Evolutionary conservation across 768 basidiomycete genomes (phyloP).

Genomic region (Termitomyces sp.): DNA sequence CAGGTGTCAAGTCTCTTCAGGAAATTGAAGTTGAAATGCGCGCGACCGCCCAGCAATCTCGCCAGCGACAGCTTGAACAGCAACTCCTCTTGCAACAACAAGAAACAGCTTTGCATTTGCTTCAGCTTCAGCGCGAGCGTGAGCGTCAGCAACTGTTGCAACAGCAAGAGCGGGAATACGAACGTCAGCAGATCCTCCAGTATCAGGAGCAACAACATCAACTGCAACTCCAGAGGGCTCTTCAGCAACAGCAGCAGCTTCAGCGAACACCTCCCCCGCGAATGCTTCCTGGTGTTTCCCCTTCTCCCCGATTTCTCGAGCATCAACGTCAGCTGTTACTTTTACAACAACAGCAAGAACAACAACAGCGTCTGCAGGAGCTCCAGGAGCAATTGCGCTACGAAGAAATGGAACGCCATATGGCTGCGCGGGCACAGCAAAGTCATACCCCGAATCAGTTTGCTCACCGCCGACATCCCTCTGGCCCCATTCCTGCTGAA

Average conservation of each 20-base stretch:
- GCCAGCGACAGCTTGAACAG: slow-evolving; percentile 20
- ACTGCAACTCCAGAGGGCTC: slow-evolving; percentile 39
- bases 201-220: slow-evolving; percentile 50
- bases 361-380: slow-evolving; percentile 55
- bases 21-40: slow-evolving; percentile 86
- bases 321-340: slow-evolving; percentile 68
- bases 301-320: slow-evolving; percentile 78
- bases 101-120: slow-evolving; percentile 27
- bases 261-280: slow-evolving; percentile 67
- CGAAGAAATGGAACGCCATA: slow-evolving; percentile 65
- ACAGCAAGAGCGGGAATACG: slow-evolving; percentile 24
- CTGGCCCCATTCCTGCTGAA: slow-evolving; percentile 45
- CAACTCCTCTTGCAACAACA: slow-evolving; percentile 43
- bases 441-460: slow-evolving; percentile 25
- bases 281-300: slow-evolving; percentile 62
- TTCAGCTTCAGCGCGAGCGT: slow-evolving; percentile 31
- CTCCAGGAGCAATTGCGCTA: slow-evolving; percentile 61
- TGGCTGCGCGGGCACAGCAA: slow-evolving; percentile 43
- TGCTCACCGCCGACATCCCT: slow-evolving; percentile 39
- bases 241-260: slow-evolving; percentile 45
- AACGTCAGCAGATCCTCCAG: slow-evolving; percentile 42
- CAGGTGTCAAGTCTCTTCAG: slow-evolving; percentile 60
- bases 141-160: slow-evolving; percentile 23
- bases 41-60: slow-evolving; percentile 47
- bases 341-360: slow-evolving; percentile 65